These are phyloP conservation scores for Pestalotiopsis sp. DNA, from an alignment of 2,329 filamentous ascomycete genomes.

Conservation along the genomic window DNA sequence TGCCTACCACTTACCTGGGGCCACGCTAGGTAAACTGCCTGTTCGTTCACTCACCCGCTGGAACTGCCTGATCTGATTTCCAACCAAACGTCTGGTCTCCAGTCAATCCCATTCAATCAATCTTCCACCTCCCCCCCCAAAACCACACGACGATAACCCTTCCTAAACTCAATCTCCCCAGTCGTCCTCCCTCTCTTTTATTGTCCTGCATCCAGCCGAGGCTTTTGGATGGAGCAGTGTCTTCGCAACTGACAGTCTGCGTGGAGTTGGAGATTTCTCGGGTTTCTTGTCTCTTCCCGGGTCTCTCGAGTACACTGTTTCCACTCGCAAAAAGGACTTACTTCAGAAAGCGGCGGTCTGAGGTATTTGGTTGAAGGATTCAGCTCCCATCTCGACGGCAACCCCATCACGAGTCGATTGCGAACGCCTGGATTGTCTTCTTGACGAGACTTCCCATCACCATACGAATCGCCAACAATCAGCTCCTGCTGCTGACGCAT, in stretches of 20 bases:
- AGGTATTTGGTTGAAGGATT: slow-evolving; percentile 25
- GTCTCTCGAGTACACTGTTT: slow-evolving; percentile 2
- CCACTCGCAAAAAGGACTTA: slow-evolving; percentile 9
- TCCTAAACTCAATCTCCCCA: neutral
- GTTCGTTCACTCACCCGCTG: neutral
- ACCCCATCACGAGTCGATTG: slow-evolving; percentile 23
- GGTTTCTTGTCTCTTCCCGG: slow-evolving; percentile 13
- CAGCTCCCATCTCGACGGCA: slow-evolving; percentile 17
- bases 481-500: neutral
- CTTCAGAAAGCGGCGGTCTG: slow-evolving; percentile 19
- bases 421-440: slow-evolving; percentile 15
- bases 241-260: slow-evolving; percentile 6
- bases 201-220: slow-evolving; percentile 2
- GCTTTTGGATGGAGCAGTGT: slow-evolving; percentile 13
- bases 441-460: slow-evolving; percentile 1
- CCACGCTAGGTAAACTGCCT: neutral
- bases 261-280: slow-evolving; percentile 11
- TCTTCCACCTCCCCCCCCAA: neutral
- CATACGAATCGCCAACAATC: neutral
- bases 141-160: neutral
- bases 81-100: neutral
- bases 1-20: neutral
- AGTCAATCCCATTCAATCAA: neutral
- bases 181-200: neutral
- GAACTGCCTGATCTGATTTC: neutral